Conservation (phyloP, 2,329 filamentous ascomycete genomes). For the Metarhizium sp. region DNA sequence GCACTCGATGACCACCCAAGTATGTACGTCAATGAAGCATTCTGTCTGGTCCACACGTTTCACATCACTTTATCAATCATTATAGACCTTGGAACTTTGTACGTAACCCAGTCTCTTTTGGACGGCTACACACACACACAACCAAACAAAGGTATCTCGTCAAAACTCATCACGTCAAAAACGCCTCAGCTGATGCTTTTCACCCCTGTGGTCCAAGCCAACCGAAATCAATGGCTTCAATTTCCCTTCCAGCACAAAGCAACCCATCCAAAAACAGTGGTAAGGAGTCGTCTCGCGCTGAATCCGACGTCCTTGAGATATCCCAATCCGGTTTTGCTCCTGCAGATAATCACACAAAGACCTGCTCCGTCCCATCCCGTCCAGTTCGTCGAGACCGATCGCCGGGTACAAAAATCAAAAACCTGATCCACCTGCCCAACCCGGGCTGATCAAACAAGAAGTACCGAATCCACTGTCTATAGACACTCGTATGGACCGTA, state of each 20-base stretch:
- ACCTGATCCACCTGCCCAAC: not conserved
- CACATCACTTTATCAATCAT: not conserved
- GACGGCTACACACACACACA: constrained; percentile 1
- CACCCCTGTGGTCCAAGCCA: not conserved
- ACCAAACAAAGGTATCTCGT: constrained; percentile 10
- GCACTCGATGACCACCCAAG: not conserved
- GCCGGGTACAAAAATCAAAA: not conserved
- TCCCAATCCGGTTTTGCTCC: constrained; percentile 1
- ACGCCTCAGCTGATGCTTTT: constrained; percentile 11
- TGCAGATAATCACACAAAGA: not conserved
- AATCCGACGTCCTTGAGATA: not conserved
- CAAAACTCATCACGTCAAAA: constrained; percentile 7
- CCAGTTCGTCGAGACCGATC: not conserved
- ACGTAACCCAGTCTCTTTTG: constrained; percentile 4
- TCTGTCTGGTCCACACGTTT: not conserved
- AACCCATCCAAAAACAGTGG: constrained; percentile 8
- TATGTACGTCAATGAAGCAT: not conserved
- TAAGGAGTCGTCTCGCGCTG: not conserved
- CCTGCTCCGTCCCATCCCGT: not conserved
- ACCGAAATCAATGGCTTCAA: not conserved
- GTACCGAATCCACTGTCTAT: not conserved
- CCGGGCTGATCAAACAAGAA: not conserved
- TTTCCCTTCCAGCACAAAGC: constrained; percentile 2
- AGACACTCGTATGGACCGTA: not conserved
- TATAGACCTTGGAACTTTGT: not conserved